Conservation (phyloP, 2,329 filamentous ascomycete genomes). For the Emergomyces orientalis region DNA sequence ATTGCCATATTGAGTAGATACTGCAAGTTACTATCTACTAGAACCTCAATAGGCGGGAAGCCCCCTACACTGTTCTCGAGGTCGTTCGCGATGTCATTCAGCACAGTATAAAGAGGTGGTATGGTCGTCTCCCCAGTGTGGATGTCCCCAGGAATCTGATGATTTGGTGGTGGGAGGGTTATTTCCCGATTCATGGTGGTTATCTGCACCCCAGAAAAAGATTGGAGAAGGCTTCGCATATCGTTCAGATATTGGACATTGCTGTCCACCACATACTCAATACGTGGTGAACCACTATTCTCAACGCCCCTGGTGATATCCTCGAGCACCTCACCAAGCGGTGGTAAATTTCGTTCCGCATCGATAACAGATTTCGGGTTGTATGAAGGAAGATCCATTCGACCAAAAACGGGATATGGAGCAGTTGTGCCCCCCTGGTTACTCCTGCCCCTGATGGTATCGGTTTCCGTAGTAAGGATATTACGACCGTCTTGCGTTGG, state of each 20-base stretch:
- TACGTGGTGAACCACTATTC: neutral
- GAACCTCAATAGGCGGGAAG: neutral
- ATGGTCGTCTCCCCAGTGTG: neutral
- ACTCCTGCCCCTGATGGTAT: neutral
- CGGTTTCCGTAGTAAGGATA: neutral
- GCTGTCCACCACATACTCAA: neutral
- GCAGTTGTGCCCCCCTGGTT: neutral
- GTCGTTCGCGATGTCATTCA: neutral
- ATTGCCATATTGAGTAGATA: neutral
- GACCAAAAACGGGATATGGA: neutral
- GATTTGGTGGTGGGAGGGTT: neutral
- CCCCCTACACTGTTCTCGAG: neutral
- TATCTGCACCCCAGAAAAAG: neutral
- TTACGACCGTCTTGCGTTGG: neutral
- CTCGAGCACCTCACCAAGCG: neutral
- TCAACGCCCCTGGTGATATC: neutral
- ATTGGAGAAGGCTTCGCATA: neutral
- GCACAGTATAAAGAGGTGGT: neutral
- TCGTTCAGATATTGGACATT: neutral
- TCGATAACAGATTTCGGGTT: neutral
- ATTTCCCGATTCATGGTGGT: neutral
- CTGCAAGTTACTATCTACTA: neutral
- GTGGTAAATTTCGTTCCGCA: neutral
- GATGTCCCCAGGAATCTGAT: neutral
- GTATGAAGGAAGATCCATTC: neutral